A percentile compares a stretch with the other conserved stretches of the same genome.
phyloP scores from a whole-genome alignment of 2,329 filamentous ascomycete genomes.

The Apiospora arundinis region DNA sequence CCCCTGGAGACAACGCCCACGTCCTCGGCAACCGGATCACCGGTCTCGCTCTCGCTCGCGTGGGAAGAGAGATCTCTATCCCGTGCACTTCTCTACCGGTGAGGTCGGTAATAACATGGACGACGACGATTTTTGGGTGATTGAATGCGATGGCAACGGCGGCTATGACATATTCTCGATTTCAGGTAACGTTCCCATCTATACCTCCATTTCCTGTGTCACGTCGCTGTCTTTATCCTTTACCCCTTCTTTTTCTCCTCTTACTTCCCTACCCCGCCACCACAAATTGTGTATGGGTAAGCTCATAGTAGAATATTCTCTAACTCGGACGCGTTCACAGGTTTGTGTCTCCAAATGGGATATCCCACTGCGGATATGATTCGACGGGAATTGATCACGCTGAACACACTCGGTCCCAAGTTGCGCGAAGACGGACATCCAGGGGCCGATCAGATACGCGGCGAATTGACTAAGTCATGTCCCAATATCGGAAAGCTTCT shows the following conservation, averaged over 20 bases:
- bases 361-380: constrained; percentile 1
- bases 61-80: neutral
- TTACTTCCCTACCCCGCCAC: neutral
- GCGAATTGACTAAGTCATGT: neutral
- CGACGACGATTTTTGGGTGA: constrained; percentile 28
- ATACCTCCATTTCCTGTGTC: neutral
- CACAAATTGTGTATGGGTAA: too few relatives aligned
- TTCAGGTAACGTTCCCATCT: constrained; percentile 9
- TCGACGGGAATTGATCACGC: constrained; percentile 7
- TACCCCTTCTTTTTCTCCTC: neutral
- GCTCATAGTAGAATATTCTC: too few relatives aligned
- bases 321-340: neutral
- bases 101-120: constrained; percentile 28
- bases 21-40: too few relatives aligned
- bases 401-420: constrained; percentile 19
- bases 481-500: constrained; percentile 23
- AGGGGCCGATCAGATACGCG: constrained; percentile 3
- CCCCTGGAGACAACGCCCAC: too few relatives aligned
- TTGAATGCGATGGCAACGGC: constrained; percentile 25
- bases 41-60: neutral
- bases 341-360: constrained; percentile 17
- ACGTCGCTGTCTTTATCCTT: too few relatives aligned
- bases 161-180: constrained; percentile 28
- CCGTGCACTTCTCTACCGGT: constrained; percentile 24
- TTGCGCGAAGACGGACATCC: neutral